Conservation (phyloP, 768 basidiomycete genomes). For the Serpula lacrymans region DNA sequence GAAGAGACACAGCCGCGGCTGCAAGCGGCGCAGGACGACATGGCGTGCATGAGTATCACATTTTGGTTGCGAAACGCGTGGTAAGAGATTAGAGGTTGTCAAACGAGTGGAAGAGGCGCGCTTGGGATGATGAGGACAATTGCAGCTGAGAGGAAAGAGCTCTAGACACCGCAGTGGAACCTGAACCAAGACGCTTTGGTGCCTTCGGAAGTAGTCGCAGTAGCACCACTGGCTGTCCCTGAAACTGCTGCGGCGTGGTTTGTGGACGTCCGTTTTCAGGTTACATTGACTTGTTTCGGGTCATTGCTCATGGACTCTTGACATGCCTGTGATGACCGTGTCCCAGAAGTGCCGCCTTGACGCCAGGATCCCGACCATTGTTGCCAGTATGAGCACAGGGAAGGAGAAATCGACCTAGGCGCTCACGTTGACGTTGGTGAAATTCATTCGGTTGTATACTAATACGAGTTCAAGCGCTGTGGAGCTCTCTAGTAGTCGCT, state of each 20-base stretch:
- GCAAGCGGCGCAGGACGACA: too few species aligned
- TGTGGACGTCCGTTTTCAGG: slow-evolving; percentile 3
- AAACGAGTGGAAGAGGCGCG: too few species aligned
- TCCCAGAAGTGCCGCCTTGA: slow-evolving; percentile 70
- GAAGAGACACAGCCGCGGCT: too few species aligned
- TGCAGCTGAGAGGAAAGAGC: too few species aligned
- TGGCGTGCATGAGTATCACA: too few species aligned
- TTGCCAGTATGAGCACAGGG: background rate
- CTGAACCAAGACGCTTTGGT: slow-evolving; percentile 6
- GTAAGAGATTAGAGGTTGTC: too few species aligned
- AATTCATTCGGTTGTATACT: slow-evolving; percentile 38
- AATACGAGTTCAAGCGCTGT: too few species aligned
- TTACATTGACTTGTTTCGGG: too few species aligned
- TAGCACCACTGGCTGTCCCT: slow-evolving; percentile 6
- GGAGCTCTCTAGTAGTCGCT: too few species aligned
- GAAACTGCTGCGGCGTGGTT: background rate
- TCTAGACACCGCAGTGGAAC: too few species aligned
- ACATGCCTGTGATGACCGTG: slow-evolving; percentile 69
- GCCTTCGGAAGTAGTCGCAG: slow-evolving; percentile 9
- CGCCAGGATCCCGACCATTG: slow-evolving; percentile 54
- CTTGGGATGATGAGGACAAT: too few species aligned
- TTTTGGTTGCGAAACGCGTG: too few species aligned
- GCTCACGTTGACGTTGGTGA: slow-evolving; percentile 59
- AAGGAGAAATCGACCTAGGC: background rate
- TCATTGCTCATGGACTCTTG: slow-evolving; percentile 38